Conservation (phyloP, 148 eudicot species). For the Drosera capensis region DNA sequence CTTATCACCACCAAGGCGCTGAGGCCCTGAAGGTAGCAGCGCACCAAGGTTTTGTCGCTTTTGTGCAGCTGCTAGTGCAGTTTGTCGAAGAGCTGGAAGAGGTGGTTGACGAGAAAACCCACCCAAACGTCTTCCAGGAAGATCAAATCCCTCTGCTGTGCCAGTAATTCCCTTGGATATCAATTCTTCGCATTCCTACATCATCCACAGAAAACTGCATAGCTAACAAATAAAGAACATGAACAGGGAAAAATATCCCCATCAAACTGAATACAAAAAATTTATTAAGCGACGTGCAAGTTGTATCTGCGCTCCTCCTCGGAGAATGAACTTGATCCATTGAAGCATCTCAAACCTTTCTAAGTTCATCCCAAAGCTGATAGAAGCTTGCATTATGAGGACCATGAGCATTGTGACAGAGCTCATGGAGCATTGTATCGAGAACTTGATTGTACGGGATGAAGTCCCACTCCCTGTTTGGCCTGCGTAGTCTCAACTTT, state of each 20-base stretch:
- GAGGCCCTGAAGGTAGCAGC: slow-evolving; percentile 69
- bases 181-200: slow-evolving; percentile 83
- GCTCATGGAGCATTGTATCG: slow-evolving; percentile 96
- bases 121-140: slow-evolving; percentile 72
- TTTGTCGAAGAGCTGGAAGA: slow-evolving; percentile 47
- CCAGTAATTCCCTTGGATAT: slow-evolving; percentile 72
- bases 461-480: slow-evolving; percentile 61
- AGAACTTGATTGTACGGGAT: slow-evolving; percentile 50
- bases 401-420: slow-evolving; percentile 75
- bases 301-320: too few relatives aligned
- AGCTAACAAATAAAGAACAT: neutral
- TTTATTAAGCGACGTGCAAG: too few relatives aligned
- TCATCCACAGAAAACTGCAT: too few relatives aligned
- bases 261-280: too few relatives aligned
- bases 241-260: too few relatives aligned
- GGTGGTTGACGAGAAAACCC: slow-evolving; percentile 58
- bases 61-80: slow-evolving; percentile 60
- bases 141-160: slow-evolving; percentile 73
- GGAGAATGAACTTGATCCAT: too few relatives aligned
- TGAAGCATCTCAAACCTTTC: slow-evolving; percentile 34
- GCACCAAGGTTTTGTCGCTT: slow-evolving; percentile 41
- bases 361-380: slow-evolving; percentile 90
- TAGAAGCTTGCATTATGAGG: slow-evolving; percentile 92
- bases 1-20: slow-evolving; percentile 79
- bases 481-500: slow-evolving; percentile 75